Conservation (phyloP, 768 basidiomycete genomes). For the Naganishia randhawae region DNA sequence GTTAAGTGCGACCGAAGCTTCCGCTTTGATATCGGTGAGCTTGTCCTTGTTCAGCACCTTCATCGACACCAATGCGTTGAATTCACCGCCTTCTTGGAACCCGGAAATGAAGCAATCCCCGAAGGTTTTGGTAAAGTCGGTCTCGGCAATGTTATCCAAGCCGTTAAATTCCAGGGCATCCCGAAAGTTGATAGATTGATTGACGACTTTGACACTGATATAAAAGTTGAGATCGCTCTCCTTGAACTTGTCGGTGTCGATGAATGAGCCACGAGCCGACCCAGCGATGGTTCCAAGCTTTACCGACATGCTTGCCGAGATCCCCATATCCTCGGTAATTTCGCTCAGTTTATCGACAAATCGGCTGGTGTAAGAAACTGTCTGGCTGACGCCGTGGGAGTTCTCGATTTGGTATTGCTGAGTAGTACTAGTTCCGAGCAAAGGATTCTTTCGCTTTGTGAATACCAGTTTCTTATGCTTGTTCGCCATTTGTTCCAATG, state of each 20-base stretch:
- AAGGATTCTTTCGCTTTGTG: neutral
- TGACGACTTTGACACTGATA: constrained; percentile 7
- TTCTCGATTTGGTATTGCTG: neutral
- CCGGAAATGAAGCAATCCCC: neutral
- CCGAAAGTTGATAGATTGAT: neutral
- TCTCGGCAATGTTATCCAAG: neutral
- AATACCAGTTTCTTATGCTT: neutral
- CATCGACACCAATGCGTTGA: constrained; percentile 1
- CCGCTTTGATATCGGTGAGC: neutral
- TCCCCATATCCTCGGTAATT: neutral
- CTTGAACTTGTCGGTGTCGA: constrained; percentile 1
- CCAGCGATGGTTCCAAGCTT: neutral
- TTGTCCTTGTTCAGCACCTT: constrained; percentile 7
- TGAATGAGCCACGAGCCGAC: neutral
- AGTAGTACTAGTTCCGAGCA: neutral
- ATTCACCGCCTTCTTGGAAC: constrained; percentile 4
- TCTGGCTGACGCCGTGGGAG: neutral
- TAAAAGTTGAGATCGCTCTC: constrained; percentile 4
- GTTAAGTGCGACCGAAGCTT: constrained; percentile 1
- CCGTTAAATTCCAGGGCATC: neutral
- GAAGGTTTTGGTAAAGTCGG: neutral
- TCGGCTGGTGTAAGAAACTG: neutral
- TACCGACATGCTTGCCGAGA: neutral
- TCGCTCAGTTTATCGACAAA: constrained; percentile 9
- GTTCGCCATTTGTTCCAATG: neutral